These are phyloP conservation scores for Colletotrichum sidae DNA, from an alignment of 2,329 filamentous ascomycete genomes.

Conservation along the genomic window DNA sequence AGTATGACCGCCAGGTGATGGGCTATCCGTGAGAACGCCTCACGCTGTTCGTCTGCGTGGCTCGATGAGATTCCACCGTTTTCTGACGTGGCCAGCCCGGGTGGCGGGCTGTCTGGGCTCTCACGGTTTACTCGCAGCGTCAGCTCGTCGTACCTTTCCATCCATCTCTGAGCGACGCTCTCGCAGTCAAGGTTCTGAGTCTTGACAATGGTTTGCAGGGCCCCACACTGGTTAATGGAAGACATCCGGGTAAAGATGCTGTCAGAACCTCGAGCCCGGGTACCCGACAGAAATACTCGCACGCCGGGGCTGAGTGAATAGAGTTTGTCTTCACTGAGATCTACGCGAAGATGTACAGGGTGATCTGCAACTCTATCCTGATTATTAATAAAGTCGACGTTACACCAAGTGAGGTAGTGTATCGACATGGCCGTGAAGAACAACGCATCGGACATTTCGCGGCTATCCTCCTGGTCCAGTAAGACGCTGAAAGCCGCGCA, in stretches of 20 bases:
- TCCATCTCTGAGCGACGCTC: slow-evolving; percentile 36
- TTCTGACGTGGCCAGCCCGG: no score
- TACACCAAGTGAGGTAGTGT: slow-evolving; percentile 46
- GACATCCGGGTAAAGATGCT: slow-evolving; percentile 39
- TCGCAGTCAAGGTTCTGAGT: slow-evolving; percentile 37
- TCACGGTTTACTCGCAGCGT: not conserved
- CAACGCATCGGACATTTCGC: slow-evolving; percentile 17
- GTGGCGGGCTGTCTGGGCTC: not conserved
- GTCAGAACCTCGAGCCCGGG: slow-evolving; percentile 18
- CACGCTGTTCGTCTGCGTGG: slow-evolving; percentile 18
- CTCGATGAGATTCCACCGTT: no score
- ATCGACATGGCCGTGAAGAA: slow-evolving; percentile 45
- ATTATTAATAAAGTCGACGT: slow-evolving; percentile 42
- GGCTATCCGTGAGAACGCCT: slow-evolving; percentile 39
- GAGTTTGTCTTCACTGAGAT: slow-evolving; percentile 43
- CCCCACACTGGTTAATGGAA: slow-evolving; percentile 39
- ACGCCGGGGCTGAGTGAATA: slow-evolving; percentile 45
- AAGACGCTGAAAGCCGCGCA: slow-evolving; percentile 41
- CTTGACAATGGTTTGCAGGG: slow-evolving; percentile 37
- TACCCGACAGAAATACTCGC: slow-evolving; percentile 23
- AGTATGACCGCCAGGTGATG: slow-evolving; percentile 39
- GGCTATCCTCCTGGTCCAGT: slow-evolving; percentile 31
- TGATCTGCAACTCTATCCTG: slow-evolving; percentile 1
- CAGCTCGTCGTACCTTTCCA: slow-evolving; percentile 41
- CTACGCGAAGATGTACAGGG: slow-evolving; percentile 4